Evolutionary conservation across 192 early-diverging fungal genomes (phyloP), one percentile per base, ranked within the genome.

Genomic region (Coemansia sp.): DNA sequence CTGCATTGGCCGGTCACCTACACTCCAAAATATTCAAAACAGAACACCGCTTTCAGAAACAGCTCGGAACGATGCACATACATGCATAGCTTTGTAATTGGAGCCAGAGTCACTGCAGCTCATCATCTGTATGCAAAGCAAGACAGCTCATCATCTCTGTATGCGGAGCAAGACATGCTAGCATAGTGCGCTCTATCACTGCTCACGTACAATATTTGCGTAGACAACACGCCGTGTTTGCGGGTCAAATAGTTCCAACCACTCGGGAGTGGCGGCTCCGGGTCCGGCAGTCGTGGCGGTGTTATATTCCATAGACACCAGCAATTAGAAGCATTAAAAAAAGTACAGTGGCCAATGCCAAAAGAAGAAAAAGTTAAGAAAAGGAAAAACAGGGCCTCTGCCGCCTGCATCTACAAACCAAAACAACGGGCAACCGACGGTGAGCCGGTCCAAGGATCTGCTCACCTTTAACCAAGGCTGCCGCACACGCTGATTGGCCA

Each of bases 1-100:
- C 68, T 75, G 79, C 93, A 95, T 73, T 94, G 90, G 47, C 94
- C 94, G 38, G 91, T 92, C 10, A 85, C 64, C 88, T 90, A 74
- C 57, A 61, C 12, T 23, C 29, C 37, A 59, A 21, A 21, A 25
- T 8, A 35, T 35, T 10, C 37, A 41, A 37, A n/a, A 27, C 29
- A 10, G 27, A 35, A n/a, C 9, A 32, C 35, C 32, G 2, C 29
- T 57, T 57, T 57, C 27, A 57, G 56, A 57, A 57, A 32, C 35
- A 38, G 32, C 4, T 41, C 21, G 57, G 38, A 19, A 12, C 56
- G 43, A 2, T 41, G 39, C 37, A 32, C 57, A 39, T 21, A 6
- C 57, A 58, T 38, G 39, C 37, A 12, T 35, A 35, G 32, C 32
- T 35, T 35, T 35, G 54, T 24, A 12, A 29, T 24, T 15, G n/a